Conservation (phyloP, 352 stramenopile genomes). For the Phytophthora palmivora region DNA sequence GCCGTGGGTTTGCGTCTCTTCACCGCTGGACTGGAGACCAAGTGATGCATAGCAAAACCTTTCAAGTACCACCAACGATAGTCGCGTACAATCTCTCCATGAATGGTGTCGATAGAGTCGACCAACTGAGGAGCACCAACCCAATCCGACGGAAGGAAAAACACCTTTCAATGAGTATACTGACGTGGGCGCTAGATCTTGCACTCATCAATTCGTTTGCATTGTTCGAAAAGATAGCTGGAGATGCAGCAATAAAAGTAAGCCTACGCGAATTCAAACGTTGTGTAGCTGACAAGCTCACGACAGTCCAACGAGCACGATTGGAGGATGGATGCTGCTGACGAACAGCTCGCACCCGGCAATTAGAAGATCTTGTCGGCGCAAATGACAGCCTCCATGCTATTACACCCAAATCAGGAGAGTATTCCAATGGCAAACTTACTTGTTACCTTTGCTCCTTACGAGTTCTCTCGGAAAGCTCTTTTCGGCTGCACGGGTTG, state of each 20-base stretch:
- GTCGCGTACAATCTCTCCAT: slow-evolving; percentile 9
- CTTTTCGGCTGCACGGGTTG: slow-evolving; percentile 14
- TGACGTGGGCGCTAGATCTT: slow-evolving; percentile 8
- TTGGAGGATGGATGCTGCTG: not conserved
- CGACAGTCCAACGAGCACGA: not conserved
- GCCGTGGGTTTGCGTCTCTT: slow-evolving; percentile 2
- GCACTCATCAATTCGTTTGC: slow-evolving; percentile 11
- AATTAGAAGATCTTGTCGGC: too few species aligned
- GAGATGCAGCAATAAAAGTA: not conserved
- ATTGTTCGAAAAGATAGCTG: not conserved
- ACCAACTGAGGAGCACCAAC: slow-evolving; percentile 11
- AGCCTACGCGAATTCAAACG: slow-evolving; percentile 11
- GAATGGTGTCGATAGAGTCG: slow-evolving; percentile 6
- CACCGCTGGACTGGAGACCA: slow-evolving; percentile 2
- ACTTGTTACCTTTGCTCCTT: slow-evolving; percentile 14
- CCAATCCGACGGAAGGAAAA: slow-evolving; percentile 7
- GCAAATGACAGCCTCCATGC: slow-evolving; percentile 2
- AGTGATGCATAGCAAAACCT: not conserved
- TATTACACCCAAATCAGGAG: not conserved
- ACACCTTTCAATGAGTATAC: not conserved
- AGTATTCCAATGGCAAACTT: slow-evolving; percentile 3
- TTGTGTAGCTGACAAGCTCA: slow-evolving; percentile 3
- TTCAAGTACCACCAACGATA: not conserved
- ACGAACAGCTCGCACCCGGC: not conserved
- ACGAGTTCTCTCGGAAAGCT: slow-evolving; percentile 5